Conservation (phyloP, 352 stramenopile genomes). For the Phytophthora lateralis region DNA sequence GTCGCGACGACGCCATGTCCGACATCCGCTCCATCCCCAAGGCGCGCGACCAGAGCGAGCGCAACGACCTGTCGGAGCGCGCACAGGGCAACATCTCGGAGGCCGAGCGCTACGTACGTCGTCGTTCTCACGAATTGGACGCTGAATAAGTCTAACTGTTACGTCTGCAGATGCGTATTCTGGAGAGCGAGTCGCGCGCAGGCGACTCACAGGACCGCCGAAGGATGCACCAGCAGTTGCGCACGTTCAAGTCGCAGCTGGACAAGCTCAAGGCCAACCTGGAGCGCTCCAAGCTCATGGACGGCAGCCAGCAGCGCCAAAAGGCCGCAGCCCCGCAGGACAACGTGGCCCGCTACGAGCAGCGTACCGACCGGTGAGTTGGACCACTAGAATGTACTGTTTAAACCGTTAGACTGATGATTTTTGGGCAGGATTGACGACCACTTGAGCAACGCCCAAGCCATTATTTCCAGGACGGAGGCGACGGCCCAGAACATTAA, state of each 20-base stretch:
- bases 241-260: constrained; percentile 83
- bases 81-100: constrained; percentile 77
- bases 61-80: constrained; percentile 55
- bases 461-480: constrained; percentile 71
- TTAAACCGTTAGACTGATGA: neutral
- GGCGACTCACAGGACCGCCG: constrained; percentile 80
- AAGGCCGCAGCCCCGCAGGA: constrained; percentile 55
- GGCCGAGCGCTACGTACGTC: constrained; percentile 72
- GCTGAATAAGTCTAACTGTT: neutral
- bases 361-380: constrained; percentile 55
- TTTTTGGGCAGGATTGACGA: constrained; percentile 51
- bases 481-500: constrained; percentile 76
- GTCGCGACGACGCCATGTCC: constrained; percentile 72
- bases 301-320: constrained; percentile 70
- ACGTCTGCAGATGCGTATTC: constrained; percentile 63
- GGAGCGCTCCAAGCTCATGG: constrained; percentile 78
- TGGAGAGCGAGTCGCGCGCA: constrained; percentile 82
- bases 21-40: constrained; percentile 72
- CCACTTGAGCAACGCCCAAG: constrained; percentile 71
- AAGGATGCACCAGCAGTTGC: constrained; percentile 86
- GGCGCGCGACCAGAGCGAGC: constrained; percentile 41
- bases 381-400: neutral
- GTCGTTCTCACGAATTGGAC: neutral
- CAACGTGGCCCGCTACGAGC: constrained; percentile 75
- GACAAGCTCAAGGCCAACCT: constrained; percentile 88